These are phyloP conservation scores for Tuber calosporum DNA, from an alignment of 495 filamentous ascomycete species.

Conservation along the genomic window DNA sequence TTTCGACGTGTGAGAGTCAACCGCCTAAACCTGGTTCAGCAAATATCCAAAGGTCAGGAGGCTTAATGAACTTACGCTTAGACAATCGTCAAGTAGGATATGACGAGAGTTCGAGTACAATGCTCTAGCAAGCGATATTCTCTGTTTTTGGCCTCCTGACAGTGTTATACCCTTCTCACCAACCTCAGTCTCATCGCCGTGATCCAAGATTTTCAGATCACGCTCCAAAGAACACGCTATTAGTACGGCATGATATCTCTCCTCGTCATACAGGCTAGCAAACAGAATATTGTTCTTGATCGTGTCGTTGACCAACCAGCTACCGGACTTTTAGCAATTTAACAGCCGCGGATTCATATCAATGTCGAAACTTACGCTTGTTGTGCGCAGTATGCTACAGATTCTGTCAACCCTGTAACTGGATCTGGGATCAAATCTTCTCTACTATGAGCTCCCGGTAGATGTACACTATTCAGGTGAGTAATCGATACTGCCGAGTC, in stretches of 20 bases:
- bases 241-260: slow-evolving; percentile 79
- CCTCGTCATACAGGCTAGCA: slow-evolving; percentile 70
- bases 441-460: slow-evolving; percentile 74
- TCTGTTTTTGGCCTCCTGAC: slow-evolving; percentile 95
- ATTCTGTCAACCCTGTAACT: slow-evolving; percentile 80
- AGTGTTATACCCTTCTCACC: slow-evolving; percentile 97
- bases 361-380: slow-evolving; percentile 52
- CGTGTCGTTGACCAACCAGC: slow-evolving; percentile 89
- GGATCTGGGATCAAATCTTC: slow-evolving; percentile 75
- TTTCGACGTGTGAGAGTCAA: slow-evolving; percentile 97
- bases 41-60: background rate
- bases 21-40: slow-evolving; percentile 47
- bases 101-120: slow-evolving; percentile 89
- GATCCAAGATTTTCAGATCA: slow-evolving; percentile 85
- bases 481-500: background rate
- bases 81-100: slow-evolving; percentile 85
- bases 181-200: slow-evolving; percentile 86
- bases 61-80: slow-evolving; percentile 49
- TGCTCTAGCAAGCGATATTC: slow-evolving; percentile 88
- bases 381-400: slow-evolving; percentile 92
- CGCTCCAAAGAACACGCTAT: slow-evolving; percentile 88
- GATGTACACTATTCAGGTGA: slow-evolving; percentile 50
- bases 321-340: slow-evolving; percentile 3
- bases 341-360: background rate
- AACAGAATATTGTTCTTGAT: slow-evolving; percentile 97